Conservation (phyloP, 495 filamentous ascomycete species). For the Talaromyces thailandensis region DNA sequence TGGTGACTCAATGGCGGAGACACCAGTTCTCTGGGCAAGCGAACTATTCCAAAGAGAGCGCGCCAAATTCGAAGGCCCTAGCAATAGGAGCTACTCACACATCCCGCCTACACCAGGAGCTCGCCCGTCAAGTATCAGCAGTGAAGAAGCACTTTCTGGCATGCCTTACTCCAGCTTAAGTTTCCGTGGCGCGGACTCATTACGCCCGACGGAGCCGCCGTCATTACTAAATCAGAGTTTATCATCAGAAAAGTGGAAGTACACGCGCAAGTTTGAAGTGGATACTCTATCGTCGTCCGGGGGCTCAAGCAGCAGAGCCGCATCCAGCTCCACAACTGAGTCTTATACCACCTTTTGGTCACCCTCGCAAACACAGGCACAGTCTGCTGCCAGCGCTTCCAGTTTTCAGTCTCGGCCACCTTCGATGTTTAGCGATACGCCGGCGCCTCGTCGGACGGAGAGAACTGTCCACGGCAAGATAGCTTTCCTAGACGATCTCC, state of each 20-base stretch:
- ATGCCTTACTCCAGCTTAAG: slow-evolving; percentile 19
- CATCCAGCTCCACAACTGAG: slow-evolving; percentile 59
- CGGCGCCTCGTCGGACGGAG: slow-evolving; percentile 24
- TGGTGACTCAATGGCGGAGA: slow-evolving; percentile 76
- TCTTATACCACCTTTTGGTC: slow-evolving; percentile 84
- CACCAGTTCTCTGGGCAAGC: slow-evolving; percentile 87
- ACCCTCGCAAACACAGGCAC: slow-evolving; percentile 55
- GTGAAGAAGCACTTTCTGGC: slow-evolving; percentile 34
- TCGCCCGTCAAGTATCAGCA: slow-evolving; percentile 44
- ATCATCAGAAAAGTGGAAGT: slow-evolving; percentile 55
- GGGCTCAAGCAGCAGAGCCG: slow-evolving; percentile 45
- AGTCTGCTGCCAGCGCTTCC: slow-evolving; percentile 51
- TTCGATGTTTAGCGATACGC: slow-evolving; percentile 35
- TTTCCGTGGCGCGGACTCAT: slow-evolving; percentile 34
- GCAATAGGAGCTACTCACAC: slow-evolving; percentile 34
- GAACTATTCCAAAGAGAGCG: slow-evolving; percentile 79
- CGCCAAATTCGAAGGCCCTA: slow-evolving; percentile 60
- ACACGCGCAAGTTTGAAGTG: slow-evolving; percentile 30
- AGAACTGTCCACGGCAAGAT: slow-evolving; percentile 40
- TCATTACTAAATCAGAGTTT: slow-evolving; percentile 51
- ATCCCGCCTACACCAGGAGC: slow-evolving; percentile 30
- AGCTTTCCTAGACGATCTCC: slow-evolving; percentile 65
- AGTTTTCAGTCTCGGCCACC: slow-evolving; percentile 40
- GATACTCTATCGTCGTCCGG: slow-evolving; percentile 47
- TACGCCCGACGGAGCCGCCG: slow-evolving; percentile 24